phyloP scores from a whole-genome alignment of 2,329 filamentous ascomycete species.

The Berkeleyomyces rouxiae region DNA sequence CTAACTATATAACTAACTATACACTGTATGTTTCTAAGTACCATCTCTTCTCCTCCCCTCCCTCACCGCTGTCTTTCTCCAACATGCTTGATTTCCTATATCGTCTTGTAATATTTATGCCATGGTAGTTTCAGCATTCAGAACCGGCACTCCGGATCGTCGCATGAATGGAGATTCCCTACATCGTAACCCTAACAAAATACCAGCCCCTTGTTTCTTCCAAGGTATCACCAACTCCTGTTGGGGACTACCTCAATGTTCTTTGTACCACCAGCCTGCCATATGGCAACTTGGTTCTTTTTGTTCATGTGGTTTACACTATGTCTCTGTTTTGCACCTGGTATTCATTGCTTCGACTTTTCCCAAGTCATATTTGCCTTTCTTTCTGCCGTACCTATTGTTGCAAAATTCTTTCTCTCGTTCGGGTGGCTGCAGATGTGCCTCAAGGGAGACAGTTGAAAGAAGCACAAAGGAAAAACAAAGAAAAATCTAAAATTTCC shows the following conservation, averaged over 20 bases:
- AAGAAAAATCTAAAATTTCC: not conserved
- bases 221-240: not conserved
- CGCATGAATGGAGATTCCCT: too few species aligned
- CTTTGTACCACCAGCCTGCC: not conserved
- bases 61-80: too few species aligned
- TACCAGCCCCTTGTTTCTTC: too few species aligned
- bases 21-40: not conserved
- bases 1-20: too few species aligned
- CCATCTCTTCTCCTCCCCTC: too few species aligned
- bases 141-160: not conserved
- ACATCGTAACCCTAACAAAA: too few species aligned
- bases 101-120: too few species aligned
- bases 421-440: conserved; percentile 1
- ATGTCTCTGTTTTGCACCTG: not conserved
- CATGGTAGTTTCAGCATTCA: not conserved
- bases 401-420: not conserved
- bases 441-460: not conserved
- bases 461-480: not conserved
- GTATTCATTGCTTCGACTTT: not conserved
- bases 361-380: not conserved
- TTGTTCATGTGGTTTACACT: not conserved
- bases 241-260: not conserved
- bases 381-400: not conserved
- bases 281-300: not conserved
- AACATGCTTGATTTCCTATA: too few species aligned